Percentiles rank a stretch among this genome's conserved stretches.
Evolutionary conservation across 257 asterid species (phyloP).

Genomic region (Penstemon barbatus): DNA sequence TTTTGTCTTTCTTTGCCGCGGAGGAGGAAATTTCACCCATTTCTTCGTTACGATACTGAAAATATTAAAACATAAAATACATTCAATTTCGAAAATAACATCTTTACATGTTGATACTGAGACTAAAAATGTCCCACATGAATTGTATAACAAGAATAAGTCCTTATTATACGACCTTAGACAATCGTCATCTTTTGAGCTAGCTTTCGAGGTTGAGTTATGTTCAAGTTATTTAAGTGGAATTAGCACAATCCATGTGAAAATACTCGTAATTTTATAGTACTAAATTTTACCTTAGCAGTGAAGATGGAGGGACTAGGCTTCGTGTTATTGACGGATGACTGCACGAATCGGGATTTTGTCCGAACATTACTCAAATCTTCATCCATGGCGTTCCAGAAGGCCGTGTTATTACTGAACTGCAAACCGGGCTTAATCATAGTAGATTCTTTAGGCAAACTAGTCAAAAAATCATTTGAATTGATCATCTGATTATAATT

Average conservation of each 20-base stretch:
- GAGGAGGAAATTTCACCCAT: conserved; percentile 13
- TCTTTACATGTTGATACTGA: not conserved
- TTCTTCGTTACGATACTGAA: conserved; percentile 30
- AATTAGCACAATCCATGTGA: too few relatives aligned
- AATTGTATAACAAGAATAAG: too few relatives aligned
- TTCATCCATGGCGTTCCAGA: conserved; percentile 31
- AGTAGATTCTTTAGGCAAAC: conserved; percentile 31
- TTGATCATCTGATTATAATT: conserved; percentile 18
- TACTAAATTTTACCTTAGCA: conserved; percentile 23
- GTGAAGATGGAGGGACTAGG: conserved; percentile 24
- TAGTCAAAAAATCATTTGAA: conserved; percentile 31
- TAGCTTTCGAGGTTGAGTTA: too few relatives aligned
- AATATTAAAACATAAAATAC: not conserved
- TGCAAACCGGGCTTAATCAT: conserved; percentile 19
- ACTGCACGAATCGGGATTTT: conserved; percentile 26
- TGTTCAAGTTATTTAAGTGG: too few relatives aligned
- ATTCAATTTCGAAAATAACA: not conserved
- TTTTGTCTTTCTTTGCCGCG: conserved; percentile 36
- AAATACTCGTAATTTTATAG: not conserved
- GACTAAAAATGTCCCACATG: not conserved
- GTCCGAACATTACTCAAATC: conserved; percentile 22
- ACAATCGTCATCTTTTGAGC: too few relatives aligned
- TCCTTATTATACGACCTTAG: too few relatives aligned
- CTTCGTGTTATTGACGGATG: conserved; percentile 17
- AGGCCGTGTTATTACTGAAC: conserved; percentile 25